Evolutionary conservation across 2,329 filamentous ascomycete genomes (phyloP).

Genomic region (Colletotrichum costaricense): DNA sequence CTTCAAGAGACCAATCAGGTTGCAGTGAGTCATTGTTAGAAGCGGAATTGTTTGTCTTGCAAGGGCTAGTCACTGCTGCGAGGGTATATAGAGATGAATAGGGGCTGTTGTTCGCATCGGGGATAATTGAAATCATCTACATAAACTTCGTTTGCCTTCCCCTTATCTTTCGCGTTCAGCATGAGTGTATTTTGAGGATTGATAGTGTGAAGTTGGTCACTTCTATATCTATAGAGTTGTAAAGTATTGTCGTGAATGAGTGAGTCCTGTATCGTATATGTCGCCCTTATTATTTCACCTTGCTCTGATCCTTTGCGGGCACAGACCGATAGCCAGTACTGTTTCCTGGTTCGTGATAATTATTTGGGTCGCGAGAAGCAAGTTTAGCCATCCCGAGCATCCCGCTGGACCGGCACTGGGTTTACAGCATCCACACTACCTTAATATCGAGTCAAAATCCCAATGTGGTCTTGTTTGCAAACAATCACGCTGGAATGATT

Average conservation of each 20-base stretch:
- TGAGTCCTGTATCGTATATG: background rate
- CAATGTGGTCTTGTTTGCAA: background rate
- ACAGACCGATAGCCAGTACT: background rate
- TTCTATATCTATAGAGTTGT: background rate
- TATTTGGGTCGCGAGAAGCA: background rate
- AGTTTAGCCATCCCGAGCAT: background rate
- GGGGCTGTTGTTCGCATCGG: background rate
- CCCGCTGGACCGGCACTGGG: background rate
- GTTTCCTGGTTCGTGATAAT: background rate
- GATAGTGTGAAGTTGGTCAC: background rate
- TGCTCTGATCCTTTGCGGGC: background rate
- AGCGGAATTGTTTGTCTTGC: background rate
- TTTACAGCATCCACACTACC: background rate
- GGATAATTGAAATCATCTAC: background rate
- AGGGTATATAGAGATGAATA: background rate
- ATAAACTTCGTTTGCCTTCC: background rate
- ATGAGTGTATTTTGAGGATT: background rate
- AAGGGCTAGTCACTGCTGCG: background rate
- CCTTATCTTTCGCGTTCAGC: background rate
- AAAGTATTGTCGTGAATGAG: background rate
- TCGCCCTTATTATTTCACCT: background rate
- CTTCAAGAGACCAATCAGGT: conserved; percentile 10
- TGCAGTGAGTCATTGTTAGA: background rate
- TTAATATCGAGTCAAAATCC: background rate
- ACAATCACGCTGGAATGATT: background rate